A percentile compares a stretch with the other conserved stretches of the same genome.
Evolutionary conservation across 202 grass and related monocot species (phyloP).

Genomic region (Saccharum hybrid): DNA sequence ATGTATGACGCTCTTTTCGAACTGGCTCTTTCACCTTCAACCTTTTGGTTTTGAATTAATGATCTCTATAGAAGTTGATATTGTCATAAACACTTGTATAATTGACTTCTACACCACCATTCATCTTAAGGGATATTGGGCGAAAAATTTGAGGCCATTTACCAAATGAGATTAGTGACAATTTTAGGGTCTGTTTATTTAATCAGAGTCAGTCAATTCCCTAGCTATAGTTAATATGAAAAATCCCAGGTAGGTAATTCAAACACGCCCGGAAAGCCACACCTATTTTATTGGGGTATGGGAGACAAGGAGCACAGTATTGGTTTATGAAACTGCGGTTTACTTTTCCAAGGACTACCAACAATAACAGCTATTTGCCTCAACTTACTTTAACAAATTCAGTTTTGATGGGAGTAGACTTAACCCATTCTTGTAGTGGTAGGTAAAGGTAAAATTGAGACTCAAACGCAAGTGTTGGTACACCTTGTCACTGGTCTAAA

Average conservation of each 20-base stretch:
- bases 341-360: background rate
- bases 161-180: background rate
- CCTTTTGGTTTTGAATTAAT: conserved; percentile 32
- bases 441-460: background rate
- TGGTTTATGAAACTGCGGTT: background rate
- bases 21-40: conserved; percentile 17
- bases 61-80: background rate
- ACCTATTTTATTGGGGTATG: conserved; percentile 2
- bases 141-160: background rate
- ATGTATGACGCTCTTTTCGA: conserved; percentile 63
- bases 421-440: background rate
- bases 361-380: background rate
- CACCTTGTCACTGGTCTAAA: background rate
- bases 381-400: conserved; percentile 14
- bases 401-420: background rate
- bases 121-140: background rate
- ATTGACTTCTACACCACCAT: background rate
- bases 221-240: background rate
- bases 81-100: conserved; percentile 14
- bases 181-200: background rate
- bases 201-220: background rate
- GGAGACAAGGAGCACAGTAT: background rate
- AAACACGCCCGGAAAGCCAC: background rate
- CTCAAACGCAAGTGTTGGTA: background rate
- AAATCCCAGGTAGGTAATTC: background rate